phyloP scores from a whole-genome alignment of 1,284 basidiomycete genomes.

The Sporisorium graminicola region DNA sequence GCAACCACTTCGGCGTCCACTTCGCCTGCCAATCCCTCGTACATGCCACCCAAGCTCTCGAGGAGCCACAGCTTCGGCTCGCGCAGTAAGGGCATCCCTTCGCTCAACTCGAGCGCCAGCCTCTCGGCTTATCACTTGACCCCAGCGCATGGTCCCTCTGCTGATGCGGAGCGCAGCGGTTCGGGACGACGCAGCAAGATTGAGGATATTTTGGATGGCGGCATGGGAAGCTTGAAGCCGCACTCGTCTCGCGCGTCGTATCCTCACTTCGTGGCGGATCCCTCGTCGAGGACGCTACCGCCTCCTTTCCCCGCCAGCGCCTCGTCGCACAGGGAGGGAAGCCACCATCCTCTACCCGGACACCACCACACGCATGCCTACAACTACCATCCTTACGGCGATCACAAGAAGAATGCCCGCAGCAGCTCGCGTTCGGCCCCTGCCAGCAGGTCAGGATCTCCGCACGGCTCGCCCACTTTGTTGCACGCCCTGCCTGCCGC shows the following conservation, averaged over 20 bases:
- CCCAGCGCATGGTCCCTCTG: conserved; percentile 15
- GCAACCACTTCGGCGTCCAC: conserved; percentile 53
- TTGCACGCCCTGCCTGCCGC: conserved; percentile 21
- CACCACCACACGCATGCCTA: conserved; percentile 49
- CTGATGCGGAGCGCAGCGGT: conserved; percentile 20
- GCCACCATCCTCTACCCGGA: conserved; percentile 46
- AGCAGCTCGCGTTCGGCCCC: conserved; percentile 59
- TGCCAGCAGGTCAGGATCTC: conserved; percentile 51
- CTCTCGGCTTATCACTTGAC: conserved; percentile 60
- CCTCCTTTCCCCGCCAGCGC: conserved; percentile 49
- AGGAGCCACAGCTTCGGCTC: conserved; percentile 54
- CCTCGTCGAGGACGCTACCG: conserved; percentile 53
- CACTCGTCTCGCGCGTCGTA: conserved; percentile 40
- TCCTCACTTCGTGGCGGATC: conserved; percentile 44
- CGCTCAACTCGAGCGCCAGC: conserved; percentile 46
- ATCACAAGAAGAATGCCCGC: conserved; percentile 42
- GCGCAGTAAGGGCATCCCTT: conserved; percentile 46
- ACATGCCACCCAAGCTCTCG: conserved; percentile 50
- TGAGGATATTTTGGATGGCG: conserved; percentile 55
- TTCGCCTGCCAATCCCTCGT: conserved; percentile 42
- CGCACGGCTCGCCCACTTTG: conserved; percentile 52
- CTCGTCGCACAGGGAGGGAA: conserved; percentile 36
- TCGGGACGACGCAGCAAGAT: conserved; percentile 38
- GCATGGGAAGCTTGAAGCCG: conserved; percentile 44
- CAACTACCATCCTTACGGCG: conserved; percentile 58